A percentile compares a stretch with the other conserved stretches of the same genome.
These are phyloP conservation scores for Populus hybrid DNA, from an alignment of 441 rosid genomes.

Conservation along the genomic window DNA sequence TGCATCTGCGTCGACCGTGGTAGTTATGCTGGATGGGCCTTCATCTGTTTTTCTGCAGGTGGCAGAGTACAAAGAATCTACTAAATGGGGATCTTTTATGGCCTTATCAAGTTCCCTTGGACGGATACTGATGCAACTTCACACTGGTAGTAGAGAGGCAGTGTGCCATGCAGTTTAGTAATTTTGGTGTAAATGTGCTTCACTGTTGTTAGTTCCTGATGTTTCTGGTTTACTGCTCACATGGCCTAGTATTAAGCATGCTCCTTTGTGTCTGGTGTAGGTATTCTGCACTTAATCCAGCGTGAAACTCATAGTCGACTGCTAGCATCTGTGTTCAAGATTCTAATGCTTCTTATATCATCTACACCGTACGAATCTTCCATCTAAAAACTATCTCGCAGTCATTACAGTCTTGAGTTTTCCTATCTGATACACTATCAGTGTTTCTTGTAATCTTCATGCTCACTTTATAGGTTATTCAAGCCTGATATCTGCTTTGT, in stretches of 20 bases:
- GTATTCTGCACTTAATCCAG: conserved; percentile 70
- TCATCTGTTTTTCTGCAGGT: conserved; percentile 84
- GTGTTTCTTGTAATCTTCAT: not conserved
- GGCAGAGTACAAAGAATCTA: conserved; percentile 82
- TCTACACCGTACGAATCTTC: conserved; percentile 80
- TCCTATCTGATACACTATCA: conserved; percentile 2
- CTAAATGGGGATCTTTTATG: conserved; percentile 69
- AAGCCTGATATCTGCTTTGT: not conserved
- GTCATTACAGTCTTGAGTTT: conserved; percentile 6
- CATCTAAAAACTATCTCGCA: conserved; percentile 14
- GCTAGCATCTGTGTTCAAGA: conserved; percentile 69
- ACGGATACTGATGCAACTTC: conserved; percentile 82
- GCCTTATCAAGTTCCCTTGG: conserved; percentile 91
- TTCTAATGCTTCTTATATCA: conserved; percentile 74
- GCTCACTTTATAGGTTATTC: not conserved
- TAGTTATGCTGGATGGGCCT: conserved; percentile 80
- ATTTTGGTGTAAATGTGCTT: conserved; percentile 9
- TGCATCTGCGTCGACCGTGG: conserved; percentile 74
- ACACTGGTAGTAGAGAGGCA: conserved; percentile 54
- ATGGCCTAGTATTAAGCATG: conserved; percentile 12
- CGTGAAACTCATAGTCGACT: conserved; percentile 68
- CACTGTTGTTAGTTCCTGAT: conserved; percentile 6
- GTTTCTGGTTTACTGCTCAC: conserved; percentile 13
- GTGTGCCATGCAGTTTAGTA: conserved; percentile 16
- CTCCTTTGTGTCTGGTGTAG: conserved; percentile 37